Evolutionary conservation across 306 rosid genomes (phyloP).

Genomic region (Luffa acutangula): DNA sequence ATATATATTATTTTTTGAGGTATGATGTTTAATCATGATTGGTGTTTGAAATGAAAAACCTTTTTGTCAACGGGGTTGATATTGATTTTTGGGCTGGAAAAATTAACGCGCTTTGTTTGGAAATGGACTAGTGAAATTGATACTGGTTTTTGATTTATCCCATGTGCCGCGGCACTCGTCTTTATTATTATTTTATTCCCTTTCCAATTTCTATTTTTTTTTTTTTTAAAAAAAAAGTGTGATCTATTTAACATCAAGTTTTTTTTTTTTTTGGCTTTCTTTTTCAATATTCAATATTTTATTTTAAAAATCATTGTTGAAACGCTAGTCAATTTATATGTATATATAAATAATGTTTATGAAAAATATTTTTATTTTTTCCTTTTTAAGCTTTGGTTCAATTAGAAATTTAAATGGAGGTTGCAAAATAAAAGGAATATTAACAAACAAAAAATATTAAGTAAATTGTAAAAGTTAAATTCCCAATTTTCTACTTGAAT

Average conservation of each 20-base stretch:
- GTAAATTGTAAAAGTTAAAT: no score
- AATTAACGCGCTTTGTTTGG: background rate
- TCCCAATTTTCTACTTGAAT: no score
- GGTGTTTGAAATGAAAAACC: background rate
- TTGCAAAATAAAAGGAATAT: no score
- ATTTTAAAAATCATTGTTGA: background rate
- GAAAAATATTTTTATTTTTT: no score
- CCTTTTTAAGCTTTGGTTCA: no score
- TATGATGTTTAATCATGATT: background rate
- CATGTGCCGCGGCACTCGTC: background rate
- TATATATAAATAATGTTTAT: no score
- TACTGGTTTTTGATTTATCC: background rate
- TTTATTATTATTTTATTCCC: background rate
- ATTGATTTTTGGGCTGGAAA: background rate
- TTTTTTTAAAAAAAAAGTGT: background rate
- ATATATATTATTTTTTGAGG: no score
- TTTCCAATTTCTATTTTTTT: background rate
- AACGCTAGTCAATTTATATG: background rate
- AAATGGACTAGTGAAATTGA: background rate
- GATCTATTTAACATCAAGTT: background rate
- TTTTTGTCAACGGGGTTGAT: background rate
- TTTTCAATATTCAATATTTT: no score
- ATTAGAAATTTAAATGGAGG: no score
- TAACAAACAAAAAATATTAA: no score
- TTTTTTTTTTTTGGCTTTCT: no score